Percentiles rank a stretch among this genome's conserved stretches.
Conservation (phyloP, 1,284 basidiomycete genomes). For the Stereum hirsutum region DNA sequence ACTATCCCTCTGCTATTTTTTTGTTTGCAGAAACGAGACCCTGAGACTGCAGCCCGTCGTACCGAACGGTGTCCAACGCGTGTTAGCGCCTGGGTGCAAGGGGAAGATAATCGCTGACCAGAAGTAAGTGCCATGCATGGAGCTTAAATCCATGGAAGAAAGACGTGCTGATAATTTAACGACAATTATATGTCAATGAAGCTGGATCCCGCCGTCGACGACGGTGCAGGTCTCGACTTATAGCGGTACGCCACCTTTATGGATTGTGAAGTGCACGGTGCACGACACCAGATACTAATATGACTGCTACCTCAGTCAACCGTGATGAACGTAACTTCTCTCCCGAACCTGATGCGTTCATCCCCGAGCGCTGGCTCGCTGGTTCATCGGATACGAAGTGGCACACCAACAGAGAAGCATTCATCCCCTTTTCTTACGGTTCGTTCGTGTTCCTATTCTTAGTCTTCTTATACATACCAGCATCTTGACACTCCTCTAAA, state of each 20-base stretch:
- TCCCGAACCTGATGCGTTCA: slow-evolving; percentile 17
- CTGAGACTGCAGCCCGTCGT: slow-evolving; percentile 46
- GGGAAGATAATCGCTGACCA: slow-evolving; percentile 13
- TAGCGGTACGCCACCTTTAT: slow-evolving; percentile 17
- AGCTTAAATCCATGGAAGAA: too few species aligned
- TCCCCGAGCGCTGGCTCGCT: slow-evolving; percentile 23
- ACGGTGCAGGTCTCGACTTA: slow-evolving; percentile 6
- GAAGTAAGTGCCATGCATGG: slow-evolving; percentile 21
- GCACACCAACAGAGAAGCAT: slow-evolving; percentile 14
- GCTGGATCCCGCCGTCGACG: neutral
- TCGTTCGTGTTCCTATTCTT: slow-evolving; percentile 7
- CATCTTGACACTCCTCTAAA: neutral
- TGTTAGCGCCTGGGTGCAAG: slow-evolving; percentile 17
- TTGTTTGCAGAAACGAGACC: slow-evolving; percentile 25
- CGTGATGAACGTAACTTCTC: slow-evolving; percentile 23
- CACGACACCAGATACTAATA: slow-evolving; percentile 9
- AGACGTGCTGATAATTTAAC: too few species aligned
- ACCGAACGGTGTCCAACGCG: slow-evolving; percentile 40
- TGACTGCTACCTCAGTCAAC: slow-evolving; percentile 11
- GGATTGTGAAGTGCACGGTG: slow-evolving; percentile 16
- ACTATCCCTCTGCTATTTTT: neutral
- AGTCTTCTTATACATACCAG: neutral
- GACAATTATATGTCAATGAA: too few species aligned
- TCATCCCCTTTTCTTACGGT: slow-evolving; percentile 22
- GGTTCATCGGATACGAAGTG: neutral